Percentiles rank a stretch among this genome's conserved stretches.
Conservation (phyloP, 2,329 filamentous ascomycete genomes). For the Ophiostoma piceae region DNA sequence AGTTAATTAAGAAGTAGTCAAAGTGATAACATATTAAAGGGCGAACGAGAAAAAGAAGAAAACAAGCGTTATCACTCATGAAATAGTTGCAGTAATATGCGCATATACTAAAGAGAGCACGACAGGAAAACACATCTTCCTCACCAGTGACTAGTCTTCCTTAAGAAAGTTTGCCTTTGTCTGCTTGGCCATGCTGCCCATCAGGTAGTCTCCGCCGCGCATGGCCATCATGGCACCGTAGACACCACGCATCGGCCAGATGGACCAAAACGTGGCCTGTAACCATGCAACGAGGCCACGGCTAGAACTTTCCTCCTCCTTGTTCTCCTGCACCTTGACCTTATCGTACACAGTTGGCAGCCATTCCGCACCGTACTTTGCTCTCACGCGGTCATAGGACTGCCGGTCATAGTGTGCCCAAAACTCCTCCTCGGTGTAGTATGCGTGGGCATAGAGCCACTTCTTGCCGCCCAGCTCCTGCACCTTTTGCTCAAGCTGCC, state of each 20-base stretch:
- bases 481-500: conserved; percentile 55
- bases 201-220: conserved; percentile 43
- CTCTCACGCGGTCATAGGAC: conserved; percentile 55
- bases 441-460: conserved; percentile 65
- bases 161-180: neutral
- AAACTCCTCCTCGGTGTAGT: conserved; percentile 63
- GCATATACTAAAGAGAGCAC: too few relatives aligned
- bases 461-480: conserved; percentile 59
- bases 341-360: conserved; percentile 65
- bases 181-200: conserved; percentile 27
- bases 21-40: neutral
- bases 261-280: conserved; percentile 32
- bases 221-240: conserved; percentile 45
- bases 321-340: conserved; percentile 48
- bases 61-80: neutral
- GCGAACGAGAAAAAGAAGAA: neutral
- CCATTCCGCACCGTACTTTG: conserved; percentile 53
- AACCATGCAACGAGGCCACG: conserved; percentile 34
- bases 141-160: neutral
- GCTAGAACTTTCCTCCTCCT: conserved; percentile 32
- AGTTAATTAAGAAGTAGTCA: neutral
- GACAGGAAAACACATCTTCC: neutral
- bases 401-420: conserved; percentile 58
- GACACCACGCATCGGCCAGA: conserved; percentile 43
- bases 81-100: too few relatives aligned